Percentiles rank a stretch among this genome's conserved stretches.
Conservation (phyloP, 306 rosid species). For the Abrus precatorius region DNA sequence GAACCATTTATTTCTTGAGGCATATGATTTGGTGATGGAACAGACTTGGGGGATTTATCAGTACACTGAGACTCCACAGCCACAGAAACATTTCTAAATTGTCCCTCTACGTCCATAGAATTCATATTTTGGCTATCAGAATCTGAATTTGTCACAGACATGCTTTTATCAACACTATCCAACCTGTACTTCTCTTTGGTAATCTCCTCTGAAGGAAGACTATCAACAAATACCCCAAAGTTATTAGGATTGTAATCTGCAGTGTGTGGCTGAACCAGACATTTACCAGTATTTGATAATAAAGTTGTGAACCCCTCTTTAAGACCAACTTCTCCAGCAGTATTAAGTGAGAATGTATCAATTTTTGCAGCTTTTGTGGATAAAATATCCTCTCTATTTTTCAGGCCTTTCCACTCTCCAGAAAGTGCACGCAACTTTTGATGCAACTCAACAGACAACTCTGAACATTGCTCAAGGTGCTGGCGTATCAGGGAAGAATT, state of each 20-base stretch:
- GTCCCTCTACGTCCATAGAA: conserved; percentile 56
- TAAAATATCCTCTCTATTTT: conserved; percentile 79
- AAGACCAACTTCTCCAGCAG: conserved; percentile 60
- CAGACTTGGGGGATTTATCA: conserved; percentile 56
- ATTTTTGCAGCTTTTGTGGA: conserved; percentile 76
- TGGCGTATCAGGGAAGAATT: conserved; percentile 77
- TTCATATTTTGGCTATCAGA: conserved; percentile 62
- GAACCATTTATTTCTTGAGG: conserved; percentile 67
- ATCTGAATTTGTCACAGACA: conserved; percentile 66
- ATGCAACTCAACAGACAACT: conserved; percentile 79
- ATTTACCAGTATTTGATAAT: conserved; percentile 58
- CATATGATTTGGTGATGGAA: conserved; percentile 56
- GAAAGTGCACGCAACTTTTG: conserved; percentile 82
- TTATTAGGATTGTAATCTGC: conserved; percentile 55
- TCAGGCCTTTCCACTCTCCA: conserved; percentile 89
- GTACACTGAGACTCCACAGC: conserved; percentile 57
- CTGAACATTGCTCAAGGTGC: conserved; percentile 94
- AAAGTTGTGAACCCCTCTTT: conserved; percentile 61
- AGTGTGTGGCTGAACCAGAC: conserved; percentile 52
- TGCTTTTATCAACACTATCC: conserved; percentile 60
- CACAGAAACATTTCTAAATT: conserved; percentile 50
- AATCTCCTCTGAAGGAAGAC: conserved; percentile 58
- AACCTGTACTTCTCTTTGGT: conserved; percentile 60
- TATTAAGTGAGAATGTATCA: conserved; percentile 53
- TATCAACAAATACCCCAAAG: conserved; percentile 55